Percentiles rank a stretch among this genome's conserved stretches.
Conservation (phyloP, 2,329 filamentous ascomycete species). For the Penicillium corylophilum region DNA sequence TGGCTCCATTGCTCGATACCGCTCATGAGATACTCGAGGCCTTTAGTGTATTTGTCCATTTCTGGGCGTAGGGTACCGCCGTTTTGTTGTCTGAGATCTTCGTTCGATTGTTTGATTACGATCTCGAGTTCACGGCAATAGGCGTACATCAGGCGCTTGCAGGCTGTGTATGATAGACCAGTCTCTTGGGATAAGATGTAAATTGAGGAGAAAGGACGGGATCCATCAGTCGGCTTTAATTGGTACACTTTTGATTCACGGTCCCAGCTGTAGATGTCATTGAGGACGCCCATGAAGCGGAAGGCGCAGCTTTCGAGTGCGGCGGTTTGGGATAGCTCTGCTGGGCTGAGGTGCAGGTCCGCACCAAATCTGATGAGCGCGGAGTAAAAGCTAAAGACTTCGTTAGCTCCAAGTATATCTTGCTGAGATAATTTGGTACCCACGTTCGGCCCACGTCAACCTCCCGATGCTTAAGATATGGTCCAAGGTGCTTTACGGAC, state of each 20-base stretch:
- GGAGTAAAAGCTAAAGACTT: slow-evolving; percentile 12
- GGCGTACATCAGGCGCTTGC: slow-evolving; percentile 16
- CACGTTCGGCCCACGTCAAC: slow-evolving; percentile 16
- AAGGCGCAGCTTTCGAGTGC: slow-evolving; percentile 15
- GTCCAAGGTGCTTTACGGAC: slow-evolving; percentile 11
- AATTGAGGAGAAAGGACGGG: slow-evolving; percentile 16
- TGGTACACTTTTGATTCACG: slow-evolving; percentile 18
- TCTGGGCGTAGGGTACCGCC: slow-evolving; percentile 3
- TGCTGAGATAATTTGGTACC: not conserved
- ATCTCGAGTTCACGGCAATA: slow-evolving; percentile 23
- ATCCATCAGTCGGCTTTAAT: slow-evolving; percentile 11
- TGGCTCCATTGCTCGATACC: slow-evolving; percentile 21
- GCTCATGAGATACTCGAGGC: slow-evolving; percentile 19
- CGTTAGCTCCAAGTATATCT: not conserved
- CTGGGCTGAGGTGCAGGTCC: slow-evolving; percentile 7
- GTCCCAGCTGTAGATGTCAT: slow-evolving; percentile 24
- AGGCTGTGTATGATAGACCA: slow-evolving; percentile 12
- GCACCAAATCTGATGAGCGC: slow-evolving; percentile 20
- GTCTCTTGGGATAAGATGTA: slow-evolving; percentile 18
- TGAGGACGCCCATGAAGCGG: slow-evolving; percentile 17
- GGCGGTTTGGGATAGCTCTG: slow-evolving; percentile 6
- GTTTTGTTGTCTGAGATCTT: slow-evolving; percentile 1
- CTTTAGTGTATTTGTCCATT: slow-evolving; percentile 14
- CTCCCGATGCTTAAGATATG: slow-evolving; percentile 17
- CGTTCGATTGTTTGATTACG: slow-evolving; percentile 2